phyloP scores from a whole-genome alignment of 139 green algal species.

The Coelastrella sp. region DNA sequence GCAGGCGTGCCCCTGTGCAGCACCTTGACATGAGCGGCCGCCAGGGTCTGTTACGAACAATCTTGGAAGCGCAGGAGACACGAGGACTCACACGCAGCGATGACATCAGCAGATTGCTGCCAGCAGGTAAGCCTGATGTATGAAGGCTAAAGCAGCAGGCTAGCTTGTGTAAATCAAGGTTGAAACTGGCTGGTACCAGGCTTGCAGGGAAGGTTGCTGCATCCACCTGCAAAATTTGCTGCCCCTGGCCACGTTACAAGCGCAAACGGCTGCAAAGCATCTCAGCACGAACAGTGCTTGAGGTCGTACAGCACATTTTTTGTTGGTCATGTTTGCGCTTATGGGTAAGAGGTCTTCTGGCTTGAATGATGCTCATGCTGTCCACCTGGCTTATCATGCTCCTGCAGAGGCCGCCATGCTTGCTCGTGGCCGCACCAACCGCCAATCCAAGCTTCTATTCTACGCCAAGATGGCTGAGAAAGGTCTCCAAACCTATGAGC shows the following conservation, averaged over 20 bases:
- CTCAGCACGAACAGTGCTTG: no score
- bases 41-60: conserved; percentile 84
- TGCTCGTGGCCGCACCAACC: conserved; percentile 76
- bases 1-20: conserved; percentile 65
- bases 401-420: conserved; percentile 70
- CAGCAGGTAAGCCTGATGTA: conserved; percentile 49
- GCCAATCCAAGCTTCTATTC: conserved; percentile 90
- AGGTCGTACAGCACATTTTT: no score
- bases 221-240: no score
- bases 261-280: no score
- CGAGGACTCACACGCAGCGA: conserved; percentile 86
- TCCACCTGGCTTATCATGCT: background rate
- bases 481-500: conserved; percentile 86
- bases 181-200: no score
- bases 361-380: no score
- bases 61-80: conserved; percentile 91
- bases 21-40: conserved; percentile 71
- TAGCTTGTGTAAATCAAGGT: no score
- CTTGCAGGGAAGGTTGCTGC: no score
- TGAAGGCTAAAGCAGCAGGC: no score
- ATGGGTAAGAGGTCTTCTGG: no score
- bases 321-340: no score
- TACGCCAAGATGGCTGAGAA: conserved; percentile 90
- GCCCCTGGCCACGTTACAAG: no score
- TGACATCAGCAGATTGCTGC: conserved; percentile 90